Conservation (phyloP, 2,329 filamentous ascomycete species). For the Cytospora schulzeri region DNA sequence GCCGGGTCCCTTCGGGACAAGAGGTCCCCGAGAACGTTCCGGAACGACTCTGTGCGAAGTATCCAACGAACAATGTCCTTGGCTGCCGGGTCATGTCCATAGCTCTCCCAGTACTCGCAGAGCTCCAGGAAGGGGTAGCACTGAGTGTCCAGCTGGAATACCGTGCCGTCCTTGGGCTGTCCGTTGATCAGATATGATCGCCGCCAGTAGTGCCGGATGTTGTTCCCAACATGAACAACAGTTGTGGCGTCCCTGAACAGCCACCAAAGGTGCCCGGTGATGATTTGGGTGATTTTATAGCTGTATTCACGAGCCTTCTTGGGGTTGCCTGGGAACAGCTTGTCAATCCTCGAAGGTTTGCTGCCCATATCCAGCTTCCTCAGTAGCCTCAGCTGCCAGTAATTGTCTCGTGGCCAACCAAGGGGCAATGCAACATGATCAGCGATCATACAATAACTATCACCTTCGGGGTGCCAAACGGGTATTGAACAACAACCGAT, state of each 20-base stretch:
- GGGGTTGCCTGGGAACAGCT: neutral
- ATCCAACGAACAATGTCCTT: constrained; percentile 12
- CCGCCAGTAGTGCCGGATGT: constrained; percentile 27
- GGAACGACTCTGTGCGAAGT: constrained; percentile 15
- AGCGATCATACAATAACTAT: constrained; percentile 22
- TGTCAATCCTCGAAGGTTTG: neutral
- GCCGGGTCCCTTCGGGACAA: constrained; percentile 6
- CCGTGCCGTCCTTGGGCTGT: constrained; percentile 28
- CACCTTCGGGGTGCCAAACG: neutral
- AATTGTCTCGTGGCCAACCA: constrained; percentile 32
- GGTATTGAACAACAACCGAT: constrained; percentile 28
- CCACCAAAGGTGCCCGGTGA: constrained; percentile 28
- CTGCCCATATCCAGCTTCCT: constrained; percentile 6
- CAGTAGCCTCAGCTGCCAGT: constrained; percentile 30
- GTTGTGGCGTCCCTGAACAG: constrained; percentile 27
- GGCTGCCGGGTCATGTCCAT: constrained; percentile 3
- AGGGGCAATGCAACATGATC: constrained; percentile 31
- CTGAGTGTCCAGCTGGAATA: constrained; percentile 32
- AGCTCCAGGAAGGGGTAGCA: constrained; percentile 32
- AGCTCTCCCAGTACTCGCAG: constrained; percentile 28
- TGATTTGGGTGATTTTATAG: neutral
- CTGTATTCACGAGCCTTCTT: constrained; percentile 7
- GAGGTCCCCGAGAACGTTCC: constrained; percentile 23
- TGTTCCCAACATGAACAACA: neutral
- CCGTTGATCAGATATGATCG: constrained; percentile 31